These are phyloP conservation scores for Cystobasidiopsis lactophilus DNA, from an alignment of 768 basidiomycete genomes.

Conservation along the genomic window DNA sequence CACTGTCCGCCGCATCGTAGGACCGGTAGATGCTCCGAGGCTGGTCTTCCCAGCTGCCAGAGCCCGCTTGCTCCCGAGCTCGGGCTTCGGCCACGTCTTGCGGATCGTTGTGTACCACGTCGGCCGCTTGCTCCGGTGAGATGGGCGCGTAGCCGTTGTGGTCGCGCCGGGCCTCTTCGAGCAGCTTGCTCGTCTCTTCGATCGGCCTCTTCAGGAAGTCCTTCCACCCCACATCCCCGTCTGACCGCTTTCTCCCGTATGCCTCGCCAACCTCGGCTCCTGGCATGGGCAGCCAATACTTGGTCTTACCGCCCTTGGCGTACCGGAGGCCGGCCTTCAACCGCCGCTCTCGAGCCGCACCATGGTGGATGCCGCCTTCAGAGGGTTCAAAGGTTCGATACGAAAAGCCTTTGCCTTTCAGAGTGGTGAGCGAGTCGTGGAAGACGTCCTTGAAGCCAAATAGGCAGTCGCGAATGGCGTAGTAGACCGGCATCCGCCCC, in stretches of 20 bases:
- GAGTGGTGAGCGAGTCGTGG: constrained; percentile 58
- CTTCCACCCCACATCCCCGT: constrained; percentile 1
- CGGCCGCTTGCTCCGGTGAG: constrained; percentile 38
- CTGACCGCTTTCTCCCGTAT: constrained; percentile 3
- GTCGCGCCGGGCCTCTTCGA: constrained; percentile 25
- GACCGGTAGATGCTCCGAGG: constrained; percentile 1
- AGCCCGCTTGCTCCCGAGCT: constrained; percentile 27
- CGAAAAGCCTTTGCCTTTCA: constrained; percentile 73
- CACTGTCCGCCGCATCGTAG: background rate
- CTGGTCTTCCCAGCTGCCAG: constrained; percentile 24
- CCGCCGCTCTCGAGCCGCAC: constrained; percentile 57
- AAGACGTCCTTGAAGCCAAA: constrained; percentile 44
- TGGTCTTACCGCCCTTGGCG: constrained; percentile 63
- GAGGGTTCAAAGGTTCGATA: constrained; percentile 93
- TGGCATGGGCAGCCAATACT: constrained; percentile 84
- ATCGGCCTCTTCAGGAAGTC: constrained; percentile 23
- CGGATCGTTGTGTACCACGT: constrained; percentile 33
- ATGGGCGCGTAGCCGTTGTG: constrained; percentile 56
- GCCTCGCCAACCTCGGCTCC: constrained; percentile 8
- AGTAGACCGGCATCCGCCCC: constrained; percentile 69
- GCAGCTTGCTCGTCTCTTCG: constrained; percentile 20
- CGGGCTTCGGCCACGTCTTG: background rate
- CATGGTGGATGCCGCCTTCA: constrained; percentile 79
- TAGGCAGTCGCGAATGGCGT: constrained; percentile 72
- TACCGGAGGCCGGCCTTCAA: constrained; percentile 85